Evolutionary conservation across 371 early-diverging fungal genomes (phyloP), one percentile per base, ranked within the genome.

Genomic region (Syncephalis fuscata): DNA sequence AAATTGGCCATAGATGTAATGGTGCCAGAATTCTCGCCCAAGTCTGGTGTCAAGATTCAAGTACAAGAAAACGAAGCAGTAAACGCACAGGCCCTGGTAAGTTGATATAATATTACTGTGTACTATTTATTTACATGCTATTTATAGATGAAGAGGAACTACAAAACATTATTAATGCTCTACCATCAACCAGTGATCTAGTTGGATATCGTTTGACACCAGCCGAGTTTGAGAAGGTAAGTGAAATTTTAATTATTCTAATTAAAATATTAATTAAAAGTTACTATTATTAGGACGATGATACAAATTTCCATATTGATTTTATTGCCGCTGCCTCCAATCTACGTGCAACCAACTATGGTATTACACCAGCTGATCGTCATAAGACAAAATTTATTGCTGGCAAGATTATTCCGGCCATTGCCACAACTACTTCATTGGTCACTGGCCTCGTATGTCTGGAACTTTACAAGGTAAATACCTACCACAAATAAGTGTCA

Each of bases 381-480:
- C 88, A 87, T 66, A 85, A 86, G 65, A 93, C 98, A 56, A 99
- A 98, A 76, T 90, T 92, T 59, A 98, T 99, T 70, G 99, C 99
- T 2, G 99, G 99, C 36, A 92, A 92, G 68, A 99, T 99, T 55
- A 99, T 99, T 56, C 99, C 99, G 21, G 99, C 99, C 39, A 99
- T 99, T 71, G 99, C 99, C 8, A 99, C 99, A 1, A 99, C 99
- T 0, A 99, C 99, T 0, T 88, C 99, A 9, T 71, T 99, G 57
- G 93, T 99, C 5, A 94, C 98, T 26, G 99, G 99, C 38, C 70
- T 99, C 37, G 92, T 96, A 15, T 92, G 95, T 64, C 70, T 99
- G 48, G 99, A 99, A 70, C 68, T 97, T 48, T 92, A 89, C 81
- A 97, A 97, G 82, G 63, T 89, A 39, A 46, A 74, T 68, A n/a